A percentile compares a stretch with the other conserved stretches of the same genome.
These are phyloP conservation scores for Talaromyces sp. DNA, from an alignment of 2,329 filamentous ascomycete genomes.

Conservation along the genomic window DNA sequence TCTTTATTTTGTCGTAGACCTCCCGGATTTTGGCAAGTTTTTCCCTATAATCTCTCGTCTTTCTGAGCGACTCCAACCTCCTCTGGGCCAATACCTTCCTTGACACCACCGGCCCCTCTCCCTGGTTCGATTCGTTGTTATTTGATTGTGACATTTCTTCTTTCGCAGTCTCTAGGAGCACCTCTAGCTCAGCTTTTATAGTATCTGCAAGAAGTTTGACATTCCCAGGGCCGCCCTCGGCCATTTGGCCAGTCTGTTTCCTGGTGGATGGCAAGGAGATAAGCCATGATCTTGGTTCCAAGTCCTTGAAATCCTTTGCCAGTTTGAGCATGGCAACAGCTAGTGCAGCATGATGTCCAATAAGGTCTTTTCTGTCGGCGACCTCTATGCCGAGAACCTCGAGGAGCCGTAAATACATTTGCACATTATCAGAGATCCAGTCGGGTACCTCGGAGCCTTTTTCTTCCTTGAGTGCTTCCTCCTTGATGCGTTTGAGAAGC, in stretches of 20 bases:
- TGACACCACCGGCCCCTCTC: not conserved
- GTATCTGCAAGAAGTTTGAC: not conserved
- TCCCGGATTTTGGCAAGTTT: not conserved
- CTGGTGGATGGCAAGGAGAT: not conserved
- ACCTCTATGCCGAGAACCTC: not conserved
- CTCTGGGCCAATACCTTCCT: not conserved
- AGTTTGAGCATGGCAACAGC: not conserved
- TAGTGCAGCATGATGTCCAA: not conserved
- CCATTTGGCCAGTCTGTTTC: not conserved
- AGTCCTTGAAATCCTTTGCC: not conserved
- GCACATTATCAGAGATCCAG: not conserved
- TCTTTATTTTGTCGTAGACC: not conserved
- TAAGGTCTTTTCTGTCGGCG: not conserved
- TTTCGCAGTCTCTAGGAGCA: not conserved
- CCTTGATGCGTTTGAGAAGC: not conserved
- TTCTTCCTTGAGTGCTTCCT: not conserved
- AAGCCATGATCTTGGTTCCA: not conserved
- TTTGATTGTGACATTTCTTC: not conserved
- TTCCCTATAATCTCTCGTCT: not conserved
- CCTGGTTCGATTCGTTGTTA: not conserved
- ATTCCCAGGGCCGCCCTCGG: not conserved
- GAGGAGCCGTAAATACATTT: not conserved
- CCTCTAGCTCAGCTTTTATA: not conserved
- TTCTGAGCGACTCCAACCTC: not conserved
- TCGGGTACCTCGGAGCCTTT: not conserved